Base-by-base conservation (phyloP, 345 rosid genomes). In the Populus davidiana region DNA sequence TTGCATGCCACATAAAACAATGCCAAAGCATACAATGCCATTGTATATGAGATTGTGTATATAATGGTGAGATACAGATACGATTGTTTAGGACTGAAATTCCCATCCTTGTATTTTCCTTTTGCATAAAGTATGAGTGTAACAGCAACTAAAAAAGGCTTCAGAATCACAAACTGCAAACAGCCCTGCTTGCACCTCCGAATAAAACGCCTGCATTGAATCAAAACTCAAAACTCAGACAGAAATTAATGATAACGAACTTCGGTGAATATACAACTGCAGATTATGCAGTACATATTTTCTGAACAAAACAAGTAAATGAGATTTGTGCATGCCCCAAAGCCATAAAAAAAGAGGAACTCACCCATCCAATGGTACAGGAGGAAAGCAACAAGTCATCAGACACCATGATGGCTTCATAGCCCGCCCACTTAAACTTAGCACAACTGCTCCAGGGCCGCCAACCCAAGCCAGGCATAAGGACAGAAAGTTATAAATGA, bases 161-260 rank as follows among this genome's bases (percentile, higher is more conserved):
- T 96, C 77, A 94, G 85, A 80, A 96, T 92, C 78, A 96, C 98
- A 91, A 96, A 96, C 73, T 96, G 99, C 81, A 96, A 77, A 82
- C 99, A 94, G 44, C 99, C 99, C 85, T 96, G 99, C 88, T 96
- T 96, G 86, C 99, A 94, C 75, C 95, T 91, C 75, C 98, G 90
- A 67, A 94, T 96, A 82, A 96, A 96, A 67, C 97, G 94, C 87
- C 99, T 96, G 82, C 73, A 80, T 29, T 63, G 65, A 50, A 52
- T n/a, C 21, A 17, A 39, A 54, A 38, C 23, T 47, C 63, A 61
- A 41, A 78, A 68, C 73, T 71, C 74, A 62, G 70, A 47, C 35
- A 78, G 75, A 67, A 63, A 61, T 14, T 43, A 56, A 17, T 54
- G 8, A 21, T 49, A 59, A 20, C 5, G 18, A 33, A 61, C 27